Evolutionary conservation across 495 filamentous ascomycete species (phyloP), one percentile per base, ranked within the genome.

Genomic region (Penicillium herquei): DNA sequence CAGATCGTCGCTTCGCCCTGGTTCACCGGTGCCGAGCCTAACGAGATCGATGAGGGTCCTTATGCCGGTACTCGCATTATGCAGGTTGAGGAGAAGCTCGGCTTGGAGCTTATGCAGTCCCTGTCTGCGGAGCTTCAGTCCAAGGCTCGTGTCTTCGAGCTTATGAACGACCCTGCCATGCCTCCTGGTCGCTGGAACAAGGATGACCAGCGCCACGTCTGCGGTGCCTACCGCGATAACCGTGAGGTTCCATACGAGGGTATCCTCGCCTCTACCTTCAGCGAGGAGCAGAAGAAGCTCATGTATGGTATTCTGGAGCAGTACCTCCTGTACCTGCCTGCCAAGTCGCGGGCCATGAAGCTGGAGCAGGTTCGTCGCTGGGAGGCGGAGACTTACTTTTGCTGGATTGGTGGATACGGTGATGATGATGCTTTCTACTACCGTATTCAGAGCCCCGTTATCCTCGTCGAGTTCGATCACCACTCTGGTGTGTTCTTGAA

Each of bases 21-120:
- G 73, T 92, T 92, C 70, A 86, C 84, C 1, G 88, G 88, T 47
- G 88, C 88, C 0, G 88, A 92, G 70, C 88, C 88, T 0, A 89
- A 91, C 49, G 59, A 82, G 55, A 87, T 92, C 57, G 88, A 91
- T 57, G 66, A 65, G 7, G 87, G 88, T 0, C 81, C 78, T 12
- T 70, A 82, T 58, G 58, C 67, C 0, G 88, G 87, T 13, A 84
- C 84, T 17, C 68, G 78, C 9, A 84, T 92, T 51, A 68, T 92
- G 58, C 73, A 84, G 11, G 70, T 73, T n/a, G 87, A 91, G 64
- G 87, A 88, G 56, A 48, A 70, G 30, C 65, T 85, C 8, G 86
- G 85, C 0, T 61, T 91, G 52, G 57, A 73, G 46, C 73, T 92
- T 30, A 91, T 91, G 88, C 85, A 87, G 66, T 78, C 76, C 31